phyloP scores from a whole-genome alignment of 2,329 filamentous ascomycete species.

The Colletotrichum cereale region DNA sequence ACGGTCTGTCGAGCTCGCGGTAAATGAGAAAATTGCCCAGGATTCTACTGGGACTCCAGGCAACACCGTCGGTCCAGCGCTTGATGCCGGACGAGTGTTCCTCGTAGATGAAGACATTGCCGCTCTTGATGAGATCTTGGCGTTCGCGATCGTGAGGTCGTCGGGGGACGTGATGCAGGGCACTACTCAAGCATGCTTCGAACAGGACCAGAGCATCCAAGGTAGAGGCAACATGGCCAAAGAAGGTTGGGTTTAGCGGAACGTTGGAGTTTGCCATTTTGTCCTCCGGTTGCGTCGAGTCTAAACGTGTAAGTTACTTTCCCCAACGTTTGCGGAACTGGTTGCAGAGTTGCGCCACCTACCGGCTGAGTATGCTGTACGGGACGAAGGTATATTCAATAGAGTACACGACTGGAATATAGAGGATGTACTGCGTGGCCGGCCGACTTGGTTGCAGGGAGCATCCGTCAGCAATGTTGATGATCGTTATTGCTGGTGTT shows the following conservation, averaged over 20 bases:
- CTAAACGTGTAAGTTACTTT: conserved; percentile 35
- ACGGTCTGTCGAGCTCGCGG: conserved; percentile 82
- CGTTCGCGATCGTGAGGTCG: conserved; percentile 90
- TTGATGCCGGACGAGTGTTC: conserved; percentile 93
- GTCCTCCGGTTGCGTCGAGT: conserved; percentile 36
- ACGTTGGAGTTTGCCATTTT: conserved; percentile 50
- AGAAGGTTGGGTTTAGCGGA: conserved; percentile 72
- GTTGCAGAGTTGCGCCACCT: conserved; percentile 33
- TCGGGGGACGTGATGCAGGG: conserved; percentile 80
- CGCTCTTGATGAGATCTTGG: conserved; percentile 81
- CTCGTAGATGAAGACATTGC: conserved; percentile 91
- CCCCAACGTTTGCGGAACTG: conserved; percentile 11
- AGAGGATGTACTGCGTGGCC: not conserved
- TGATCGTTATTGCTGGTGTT: not conserved
- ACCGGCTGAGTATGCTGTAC: conserved; percentile 8
- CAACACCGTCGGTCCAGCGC: conserved; percentile 91
- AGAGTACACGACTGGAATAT: not conserved
- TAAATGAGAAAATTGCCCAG: conserved; percentile 89
- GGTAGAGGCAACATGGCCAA: conserved; percentile 76
- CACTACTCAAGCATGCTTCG: conserved; percentile 80
- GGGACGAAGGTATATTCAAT: not conserved
- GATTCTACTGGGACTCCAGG: conserved; percentile 91
- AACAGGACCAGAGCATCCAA: conserved; percentile 84
- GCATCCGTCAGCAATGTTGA: not conserved
- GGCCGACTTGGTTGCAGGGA: not conserved